Evolutionary conservation across 352 stramenopile species (phyloP), one percentile per base, ranked within the genome.

Genomic region (Pythium insidiosum): DNA sequence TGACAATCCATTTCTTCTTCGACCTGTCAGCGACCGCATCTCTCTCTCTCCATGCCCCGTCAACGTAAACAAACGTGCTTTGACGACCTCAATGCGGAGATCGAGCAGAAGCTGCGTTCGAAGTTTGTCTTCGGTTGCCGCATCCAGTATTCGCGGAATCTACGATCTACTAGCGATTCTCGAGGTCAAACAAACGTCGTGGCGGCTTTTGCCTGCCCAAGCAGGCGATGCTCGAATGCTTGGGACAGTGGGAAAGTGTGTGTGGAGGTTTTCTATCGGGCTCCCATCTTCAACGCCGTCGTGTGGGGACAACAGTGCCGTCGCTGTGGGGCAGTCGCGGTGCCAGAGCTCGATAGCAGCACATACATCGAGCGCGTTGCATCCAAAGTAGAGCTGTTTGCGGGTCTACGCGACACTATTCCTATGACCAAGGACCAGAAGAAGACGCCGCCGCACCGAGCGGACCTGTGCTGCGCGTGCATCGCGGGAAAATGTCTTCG

Each of bases 241-340:
- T 63, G 53, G 43, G 7, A 19, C 7, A 66, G 53, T 7, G 53
- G 47, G 10, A 53, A 55, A 13, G 25, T 48, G 19, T 50, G 24
- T 30, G 31, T 21, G 2, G 44, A 60, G 36, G 56, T 66, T 40
- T 53, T 52, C 16, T 53, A 60, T 29, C n/a, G n/a, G 15, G 33
- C 20, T 18, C 29, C 50, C 18, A 33, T n/a, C 16, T 66, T 66
- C 16, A 43, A 66, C 26, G 47, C 42, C 2, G 6, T 56, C 19
- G 43, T 63, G 34, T 66, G 58, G 58, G 59, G 36, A 26, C 58
- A 66, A 22, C 26, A 44, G 22, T 66, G 47, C 37, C 34, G 41
- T 26, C 23, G 26, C 9, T 62, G 57, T 39, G 30, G 46, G 21
- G n/a, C n/a, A 2, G 39, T 58, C 23, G 26, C 47, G 12, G 40